Evolutionary conservation across 2,329 filamentous ascomycete species (phyloP).

Genomic region (Ceratocystis variospora): DNA sequence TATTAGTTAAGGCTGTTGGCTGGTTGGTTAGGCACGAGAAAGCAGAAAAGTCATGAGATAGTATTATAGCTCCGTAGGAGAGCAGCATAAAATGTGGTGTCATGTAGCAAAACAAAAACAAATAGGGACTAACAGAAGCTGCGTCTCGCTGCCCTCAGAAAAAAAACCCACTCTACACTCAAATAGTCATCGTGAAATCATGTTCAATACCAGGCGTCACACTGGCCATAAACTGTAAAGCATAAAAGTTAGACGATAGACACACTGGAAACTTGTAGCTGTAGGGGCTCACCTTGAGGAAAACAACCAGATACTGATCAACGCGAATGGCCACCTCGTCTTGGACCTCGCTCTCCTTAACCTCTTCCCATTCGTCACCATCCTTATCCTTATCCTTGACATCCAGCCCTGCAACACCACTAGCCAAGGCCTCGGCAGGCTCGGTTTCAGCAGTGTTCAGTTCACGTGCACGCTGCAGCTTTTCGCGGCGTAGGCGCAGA

Average conservation of each 20-base stretch:
- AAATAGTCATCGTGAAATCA: slow-evolving; percentile 94
- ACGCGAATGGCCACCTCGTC: slow-evolving; percentile 72
- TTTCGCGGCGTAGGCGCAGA: slow-evolving; percentile 74
- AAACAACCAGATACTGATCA: slow-evolving; percentile 80
- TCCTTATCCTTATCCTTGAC: slow-evolving; percentile 32
- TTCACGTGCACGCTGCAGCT: slow-evolving; percentile 28
- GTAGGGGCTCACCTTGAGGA: slow-evolving; percentile 51
- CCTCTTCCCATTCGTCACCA: slow-evolving; percentile 52
- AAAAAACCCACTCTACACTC: slow-evolving; percentile 23
- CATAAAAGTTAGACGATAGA: not conserved
- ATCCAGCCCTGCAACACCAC: slow-evolving; percentile 57
- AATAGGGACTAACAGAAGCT: not conserved
- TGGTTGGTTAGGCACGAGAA: not conserved
- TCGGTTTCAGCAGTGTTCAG: slow-evolving; percentile 39
- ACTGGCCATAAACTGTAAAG: slow-evolving; percentile 55
- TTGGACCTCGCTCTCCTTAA: slow-evolving; percentile 46
- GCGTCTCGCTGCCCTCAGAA: not conserved
- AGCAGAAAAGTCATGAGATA: not conserved
- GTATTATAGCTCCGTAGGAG: not conserved
- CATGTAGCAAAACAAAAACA: not conserved
- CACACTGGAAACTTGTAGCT: slow-evolving; percentile 22
- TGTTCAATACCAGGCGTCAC: slow-evolving; percentile 96
- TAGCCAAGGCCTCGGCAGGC: slow-evolving; percentile 57
- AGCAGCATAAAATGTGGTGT: not conserved
- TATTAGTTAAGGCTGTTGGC: too few species aligned